Base-by-base conservation (phyloP, 1,139 yeast species). In the Kodamaea fungicola region DNA sequence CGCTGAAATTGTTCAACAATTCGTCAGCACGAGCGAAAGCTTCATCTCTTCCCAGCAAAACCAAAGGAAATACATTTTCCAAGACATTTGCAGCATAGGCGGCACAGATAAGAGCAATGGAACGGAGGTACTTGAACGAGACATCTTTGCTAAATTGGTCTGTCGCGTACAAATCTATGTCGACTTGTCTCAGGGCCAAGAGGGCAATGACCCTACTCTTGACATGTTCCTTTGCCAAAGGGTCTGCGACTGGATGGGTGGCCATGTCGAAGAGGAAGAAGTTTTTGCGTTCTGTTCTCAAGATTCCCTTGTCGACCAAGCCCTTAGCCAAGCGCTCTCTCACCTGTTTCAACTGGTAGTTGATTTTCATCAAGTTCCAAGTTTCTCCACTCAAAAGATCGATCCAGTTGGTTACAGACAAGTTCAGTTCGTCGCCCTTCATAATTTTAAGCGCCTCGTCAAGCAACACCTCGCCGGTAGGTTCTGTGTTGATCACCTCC, bases 231-330 rank as follows among this genome's bases (percentile, higher is more conserved):
- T 95, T 87, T 33, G 85, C 75, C 39, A 83, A 67, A 44, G 74
- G 76, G 62, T 92, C 98, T 28, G 94, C 85, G 9, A 92, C 80
- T 3, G 99, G 99, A 61, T 94, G 98, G 6, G 98, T 94, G 19
- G 98, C 96, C 97, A 92, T 92, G 62, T 92, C 98, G 52, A 92
- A 92, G 40, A 92, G 69, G 55, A 94, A 80, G 61, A 92, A 92
- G 66, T 88, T 94, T 57, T 90, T 89, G 58, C 96, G 80, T 60
- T 92, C 98, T 2, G 98, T 94, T 63, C 96, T 80, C 54, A 94
- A 74, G 35, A 92, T 83, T n/a, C 98, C 98, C 65, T 92, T 92
- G 61, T 92, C 99, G 24, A 94, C 99, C 40, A 92, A 73, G 1
- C 98, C 99, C 62, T 92, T 92, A 38, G 97, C 96, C 47, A 92